Evolutionary conservation across 805 yeast species (phyloP).

Genomic region (Starmerella sp.): DNA sequence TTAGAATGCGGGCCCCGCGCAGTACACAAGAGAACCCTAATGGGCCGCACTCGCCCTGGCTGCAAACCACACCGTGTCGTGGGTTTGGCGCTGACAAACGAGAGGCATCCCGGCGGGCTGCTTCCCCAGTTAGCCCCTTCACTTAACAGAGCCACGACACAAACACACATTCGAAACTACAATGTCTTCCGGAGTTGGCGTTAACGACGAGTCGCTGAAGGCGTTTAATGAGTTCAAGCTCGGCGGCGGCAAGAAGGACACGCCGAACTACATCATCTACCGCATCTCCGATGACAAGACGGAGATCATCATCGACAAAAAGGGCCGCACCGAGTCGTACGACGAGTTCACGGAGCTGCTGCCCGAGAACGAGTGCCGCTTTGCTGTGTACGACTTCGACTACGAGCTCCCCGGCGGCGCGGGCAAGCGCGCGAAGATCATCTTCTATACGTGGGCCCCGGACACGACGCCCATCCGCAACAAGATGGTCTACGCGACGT

Average conservation of each 20-base stretch:
- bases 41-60: too few relatives aligned
- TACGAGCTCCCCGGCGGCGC: constrained; percentile 81
- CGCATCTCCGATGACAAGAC: constrained; percentile 77
- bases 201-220: constrained; percentile 78
- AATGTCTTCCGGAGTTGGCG: constrained; percentile 50
- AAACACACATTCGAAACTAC: not conserved
- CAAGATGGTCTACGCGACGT: constrained; percentile 98
- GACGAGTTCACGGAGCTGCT: constrained; percentile 77
- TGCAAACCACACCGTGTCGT: not conserved
- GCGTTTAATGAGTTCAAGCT: constrained; percentile 95
- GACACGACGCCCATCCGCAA: constrained; percentile 87
- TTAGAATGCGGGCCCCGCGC: too few relatives aligned
- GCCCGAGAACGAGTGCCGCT: constrained; percentile 93
- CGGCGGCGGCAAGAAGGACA: constrained; percentile 53
- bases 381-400: constrained; percentile 95
- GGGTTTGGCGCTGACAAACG: not conserved
- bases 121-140: not conserved
- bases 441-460: constrained; percentile 88
- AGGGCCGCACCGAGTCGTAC: constrained; percentile 64
- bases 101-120: not conserved
- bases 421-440: constrained; percentile 77
- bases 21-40: too few relatives aligned
- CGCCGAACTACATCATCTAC: constrained; percentile 66
- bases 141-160: not conserved
- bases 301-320: constrained; percentile 78